Evolutionary conservation across 2,329 filamentous ascomycete species (phyloP).

Genomic region (Xylaria sp.): DNA sequence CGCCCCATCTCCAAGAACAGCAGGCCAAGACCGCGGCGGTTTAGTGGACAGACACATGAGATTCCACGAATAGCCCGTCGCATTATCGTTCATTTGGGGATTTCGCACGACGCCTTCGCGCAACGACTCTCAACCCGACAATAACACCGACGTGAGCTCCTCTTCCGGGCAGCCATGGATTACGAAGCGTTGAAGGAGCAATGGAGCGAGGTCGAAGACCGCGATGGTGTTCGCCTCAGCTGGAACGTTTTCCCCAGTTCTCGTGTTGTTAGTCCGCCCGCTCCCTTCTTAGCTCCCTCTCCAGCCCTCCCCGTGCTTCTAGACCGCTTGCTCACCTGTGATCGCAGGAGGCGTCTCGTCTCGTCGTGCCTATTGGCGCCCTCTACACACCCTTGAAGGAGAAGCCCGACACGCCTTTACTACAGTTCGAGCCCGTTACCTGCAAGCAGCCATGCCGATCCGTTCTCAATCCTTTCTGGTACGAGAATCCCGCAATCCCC

Average conservation of each 20-base stretch:
- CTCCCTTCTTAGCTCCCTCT: background rate
- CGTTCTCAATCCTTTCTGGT: slow-evolving; percentile 96
- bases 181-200: slow-evolving; percentile 91
- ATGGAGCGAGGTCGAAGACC: slow-evolving; percentile 94
- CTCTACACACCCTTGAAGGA: slow-evolving; percentile 95
- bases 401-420: slow-evolving; percentile 78
- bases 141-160: slow-evolving; percentile 13
- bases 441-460: slow-evolving; percentile 96
- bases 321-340: slow-evolving; percentile 27
- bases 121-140: background rate
- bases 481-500: slow-evolving; percentile 31
- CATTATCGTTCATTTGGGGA: background rate
- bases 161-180: slow-evolving; percentile 58
- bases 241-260: slow-evolving; percentile 99
- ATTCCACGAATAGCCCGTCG: background rate
- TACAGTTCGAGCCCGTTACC: slow-evolving; percentile 93
- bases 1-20: background rate
- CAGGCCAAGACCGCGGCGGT: background rate
- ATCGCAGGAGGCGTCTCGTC: slow-evolving; percentile 77
- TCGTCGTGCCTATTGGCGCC: slow-evolving; percentile 93
- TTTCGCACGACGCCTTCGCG: background rate
- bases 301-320: slow-evolving; percentile 6
- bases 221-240: slow-evolving; percentile 90
- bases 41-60: background rate
- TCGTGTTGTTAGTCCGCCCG: slow-evolving; percentile 67